These are phyloP conservation scores for Suhomyces emberorum DNA, from an alignment of 805 yeast genomes.

Conservation along the genomic window DNA sequence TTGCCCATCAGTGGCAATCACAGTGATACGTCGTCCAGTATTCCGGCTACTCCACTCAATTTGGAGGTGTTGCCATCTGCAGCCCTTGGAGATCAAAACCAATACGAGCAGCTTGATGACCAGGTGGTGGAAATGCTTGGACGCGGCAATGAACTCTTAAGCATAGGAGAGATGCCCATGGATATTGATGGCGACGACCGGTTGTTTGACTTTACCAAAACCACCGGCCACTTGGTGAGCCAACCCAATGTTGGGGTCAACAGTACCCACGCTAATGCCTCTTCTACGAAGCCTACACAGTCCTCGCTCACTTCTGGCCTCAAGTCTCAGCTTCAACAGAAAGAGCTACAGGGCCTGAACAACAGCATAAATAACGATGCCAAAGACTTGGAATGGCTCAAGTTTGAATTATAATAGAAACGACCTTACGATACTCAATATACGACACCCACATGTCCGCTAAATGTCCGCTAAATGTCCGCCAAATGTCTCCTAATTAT, in stretches of 20 bases:
- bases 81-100: neutral
- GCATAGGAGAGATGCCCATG: neutral
- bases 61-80: conserved; percentile 10
- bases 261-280: neutral
- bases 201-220: conserved; percentile 2
- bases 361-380: conserved; percentile 13
- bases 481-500: no score
- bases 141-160: conserved; percentile 1
- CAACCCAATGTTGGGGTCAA: neutral
- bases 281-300: neutral
- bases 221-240: neutral
- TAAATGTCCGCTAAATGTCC: no score
- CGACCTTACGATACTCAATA: conserved; percentile 3
- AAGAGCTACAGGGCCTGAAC: conserved; percentile 1
- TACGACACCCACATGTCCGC: no score
- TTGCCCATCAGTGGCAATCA: neutral
- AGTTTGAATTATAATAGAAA: conserved; percentile 21
- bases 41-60: conserved; percentile 14
- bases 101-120: conserved; percentile 1
- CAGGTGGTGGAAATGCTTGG: conserved; percentile 6
- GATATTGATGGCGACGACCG: conserved; percentile 9
- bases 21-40: conserved; percentile 7
- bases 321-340: conserved; percentile 9
- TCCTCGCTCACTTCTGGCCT: conserved; percentile 12
- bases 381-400: conserved; percentile 31